phyloP scores from a whole-genome alignment of 257 asterid species.

The Plectranthus barbatus region DNA sequence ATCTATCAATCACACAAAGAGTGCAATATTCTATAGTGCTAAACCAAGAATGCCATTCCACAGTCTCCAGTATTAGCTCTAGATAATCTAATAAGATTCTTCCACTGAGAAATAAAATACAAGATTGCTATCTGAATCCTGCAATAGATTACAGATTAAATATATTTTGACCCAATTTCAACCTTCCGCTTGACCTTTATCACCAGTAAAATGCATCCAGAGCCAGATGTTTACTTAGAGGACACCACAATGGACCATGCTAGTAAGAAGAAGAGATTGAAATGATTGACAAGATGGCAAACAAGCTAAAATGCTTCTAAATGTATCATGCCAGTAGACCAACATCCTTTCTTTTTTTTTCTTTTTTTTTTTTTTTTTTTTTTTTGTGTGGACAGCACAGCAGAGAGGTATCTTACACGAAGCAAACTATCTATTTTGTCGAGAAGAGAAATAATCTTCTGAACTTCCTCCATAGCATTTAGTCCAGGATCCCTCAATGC shows the following conservation, averaged over 20 bases:
- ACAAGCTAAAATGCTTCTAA: not conserved
- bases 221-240: not conserved
- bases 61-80: not conserved
- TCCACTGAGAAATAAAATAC: not conserved
- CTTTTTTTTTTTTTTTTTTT: too few species aligned
- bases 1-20: not conserved
- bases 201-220: not conserved
- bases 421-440: slow-evolving; percentile 61
- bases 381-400: not conserved
- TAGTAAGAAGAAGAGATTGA: not conserved
- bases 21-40: not conserved
- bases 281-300: not conserved
- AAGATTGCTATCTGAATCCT: not conserved
- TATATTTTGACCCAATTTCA: not conserved
- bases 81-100: not conserved
- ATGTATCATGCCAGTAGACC: not conserved
- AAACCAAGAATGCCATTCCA: not conserved
- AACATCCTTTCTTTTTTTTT: too few species aligned
- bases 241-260: not conserved
- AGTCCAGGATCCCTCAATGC: slow-evolving; percentile 86
- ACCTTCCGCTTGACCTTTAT: not conserved
- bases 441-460: slow-evolving; percentile 57
- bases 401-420: slow-evolving; percentile 44
- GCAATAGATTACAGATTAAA: not conserved
- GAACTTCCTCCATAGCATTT: slow-evolving; percentile 64